Conservation (phyloP, 1,284 basidiomycete genomes). For the Malassezia dermatis region DNA sequence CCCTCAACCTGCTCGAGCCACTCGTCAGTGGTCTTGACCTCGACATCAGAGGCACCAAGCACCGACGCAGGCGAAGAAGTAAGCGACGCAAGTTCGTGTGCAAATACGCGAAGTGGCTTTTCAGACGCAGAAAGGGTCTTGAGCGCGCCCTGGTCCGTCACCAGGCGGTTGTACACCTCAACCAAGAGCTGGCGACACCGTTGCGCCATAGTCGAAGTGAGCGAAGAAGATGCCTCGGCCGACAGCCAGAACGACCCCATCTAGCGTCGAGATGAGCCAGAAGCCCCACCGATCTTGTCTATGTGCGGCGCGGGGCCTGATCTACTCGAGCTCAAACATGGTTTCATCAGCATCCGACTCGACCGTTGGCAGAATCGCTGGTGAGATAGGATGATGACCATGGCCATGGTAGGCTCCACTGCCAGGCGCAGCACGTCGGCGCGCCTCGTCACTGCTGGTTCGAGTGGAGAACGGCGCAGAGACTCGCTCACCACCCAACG, state of each 20-base stretch:
- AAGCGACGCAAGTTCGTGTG: conserved; percentile 12
- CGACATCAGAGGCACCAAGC: conserved; percentile 9
- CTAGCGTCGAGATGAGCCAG: neutral
- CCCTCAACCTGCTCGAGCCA: conserved; percentile 25
- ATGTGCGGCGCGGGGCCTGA: neutral
- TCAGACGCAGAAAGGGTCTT: neutral
- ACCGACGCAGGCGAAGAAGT: conserved; percentile 5
- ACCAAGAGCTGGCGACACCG: conserved; percentile 15
- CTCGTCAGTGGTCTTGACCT: neutral
- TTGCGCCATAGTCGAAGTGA: conserved; percentile 5
- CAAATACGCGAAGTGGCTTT: conserved; percentile 9
- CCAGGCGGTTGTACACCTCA: conserved; percentile 12
- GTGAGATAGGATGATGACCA: conserved; percentile 23
- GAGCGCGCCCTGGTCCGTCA: conserved; percentile 10
- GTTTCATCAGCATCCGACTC: conserved; percentile 38
- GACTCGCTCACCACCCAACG: conserved; percentile 8
- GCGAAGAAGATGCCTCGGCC: neutral
- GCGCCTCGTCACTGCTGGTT: neutral
- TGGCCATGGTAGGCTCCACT: conserved; percentile 19
- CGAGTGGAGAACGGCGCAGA: neutral
- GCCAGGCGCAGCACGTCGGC: conserved; percentile 20
- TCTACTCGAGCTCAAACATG: conserved; percentile 45
- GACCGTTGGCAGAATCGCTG: conserved; percentile 28
- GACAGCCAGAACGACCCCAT: neutral
- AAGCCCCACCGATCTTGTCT: neutral